A percentile compares a stretch with the other conserved stretches of the same genome.
Conservation (phyloP, 2,329 filamentous ascomycete genomes). For the Metarhizium guizhouense region DNA sequence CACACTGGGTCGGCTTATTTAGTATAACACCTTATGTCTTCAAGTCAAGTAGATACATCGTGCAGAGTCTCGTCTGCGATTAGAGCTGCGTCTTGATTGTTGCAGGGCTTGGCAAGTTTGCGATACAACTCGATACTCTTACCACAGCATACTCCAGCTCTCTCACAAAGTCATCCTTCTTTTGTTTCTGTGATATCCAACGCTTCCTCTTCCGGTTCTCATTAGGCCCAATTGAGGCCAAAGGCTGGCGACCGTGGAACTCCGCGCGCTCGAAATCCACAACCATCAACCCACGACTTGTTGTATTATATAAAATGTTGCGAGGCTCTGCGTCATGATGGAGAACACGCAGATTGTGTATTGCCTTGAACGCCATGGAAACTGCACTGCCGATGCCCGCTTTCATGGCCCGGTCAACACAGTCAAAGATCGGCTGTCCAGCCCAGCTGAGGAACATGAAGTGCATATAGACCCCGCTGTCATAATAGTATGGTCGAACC, state of each 20-base stretch:
- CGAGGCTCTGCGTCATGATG: constrained; percentile 19
- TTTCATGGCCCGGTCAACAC: background rate
- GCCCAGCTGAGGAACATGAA: constrained; percentile 26
- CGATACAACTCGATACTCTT: too few species aligned
- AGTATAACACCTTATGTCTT: too few species aligned
- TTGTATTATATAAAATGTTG: constrained; percentile 22
- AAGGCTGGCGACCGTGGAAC: constrained; percentile 12
- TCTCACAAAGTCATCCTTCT: constrained; percentile 11
- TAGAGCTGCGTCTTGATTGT: too few species aligned
- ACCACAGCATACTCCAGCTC: constrained; percentile 1
- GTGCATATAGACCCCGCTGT: constrained; percentile 18
- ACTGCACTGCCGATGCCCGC: background rate
- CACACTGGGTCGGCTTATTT: too few species aligned
- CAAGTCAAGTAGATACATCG: too few species aligned
- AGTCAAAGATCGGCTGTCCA: constrained; percentile 10
- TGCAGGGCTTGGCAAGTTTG: too few species aligned
- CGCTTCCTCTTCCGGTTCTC: constrained; percentile 16
- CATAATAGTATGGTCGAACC: constrained; percentile 20
- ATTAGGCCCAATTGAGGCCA: constrained; percentile 11
- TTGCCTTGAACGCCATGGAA: constrained; percentile 1
- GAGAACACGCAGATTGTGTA: constrained; percentile 15
- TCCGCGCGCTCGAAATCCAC: constrained; percentile 23
- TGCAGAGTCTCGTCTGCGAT: too few species aligned
- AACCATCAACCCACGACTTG: constrained; percentile 17
- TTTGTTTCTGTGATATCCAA: constrained; percentile 4